These are phyloP conservation scores for Rickenella mellea DNA, from an alignment of 768 basidiomycete genomes.

Conservation along the genomic window DNA sequence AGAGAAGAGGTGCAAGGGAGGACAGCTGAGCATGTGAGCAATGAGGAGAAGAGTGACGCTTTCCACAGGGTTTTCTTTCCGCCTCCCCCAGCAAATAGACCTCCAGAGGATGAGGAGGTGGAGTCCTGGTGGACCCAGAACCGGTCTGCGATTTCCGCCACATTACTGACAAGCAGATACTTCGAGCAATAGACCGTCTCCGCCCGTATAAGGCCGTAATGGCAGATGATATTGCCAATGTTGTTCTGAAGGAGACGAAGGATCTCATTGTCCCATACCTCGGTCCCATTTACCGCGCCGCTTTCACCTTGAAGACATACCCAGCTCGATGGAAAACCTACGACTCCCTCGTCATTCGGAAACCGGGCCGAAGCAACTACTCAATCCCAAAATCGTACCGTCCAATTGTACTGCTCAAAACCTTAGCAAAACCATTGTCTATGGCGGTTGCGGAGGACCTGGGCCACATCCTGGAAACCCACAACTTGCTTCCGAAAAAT, in stretches of 20 bases:
- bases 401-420: constrained; percentile 27
- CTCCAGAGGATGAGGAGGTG: neutral
- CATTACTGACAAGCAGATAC: constrained; percentile 20
- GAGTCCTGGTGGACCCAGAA: constrained; percentile 16
- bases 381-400: constrained; percentile 20
- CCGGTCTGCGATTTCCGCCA: constrained; percentile 10
- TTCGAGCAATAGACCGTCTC: neutral
- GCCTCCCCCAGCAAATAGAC: no score
- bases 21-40: neutral
- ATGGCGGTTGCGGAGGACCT: constrained; percentile 16
- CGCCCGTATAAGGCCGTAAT: constrained; percentile 1
- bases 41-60: constrained; percentile 9
- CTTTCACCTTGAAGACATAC: constrained; percentile 17
- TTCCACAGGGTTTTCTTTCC: constrained; percentile 22
- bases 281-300: constrained; percentile 17
- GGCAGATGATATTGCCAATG: neutral
- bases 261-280: neutral
- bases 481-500: constrained; percentile 15
- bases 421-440: constrained; percentile 19
- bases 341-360: constrained; percentile 20
- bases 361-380: constrained; percentile 27
- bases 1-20: neutral
- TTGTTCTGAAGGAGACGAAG: neutral
- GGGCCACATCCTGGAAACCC: constrained; percentile 15
- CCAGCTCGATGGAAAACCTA: constrained; percentile 20